These are phyloP conservation scores for Cryptomeria japonica DNA, from an alignment of 75 land plant genomes.

Conservation along the genomic window DNA sequence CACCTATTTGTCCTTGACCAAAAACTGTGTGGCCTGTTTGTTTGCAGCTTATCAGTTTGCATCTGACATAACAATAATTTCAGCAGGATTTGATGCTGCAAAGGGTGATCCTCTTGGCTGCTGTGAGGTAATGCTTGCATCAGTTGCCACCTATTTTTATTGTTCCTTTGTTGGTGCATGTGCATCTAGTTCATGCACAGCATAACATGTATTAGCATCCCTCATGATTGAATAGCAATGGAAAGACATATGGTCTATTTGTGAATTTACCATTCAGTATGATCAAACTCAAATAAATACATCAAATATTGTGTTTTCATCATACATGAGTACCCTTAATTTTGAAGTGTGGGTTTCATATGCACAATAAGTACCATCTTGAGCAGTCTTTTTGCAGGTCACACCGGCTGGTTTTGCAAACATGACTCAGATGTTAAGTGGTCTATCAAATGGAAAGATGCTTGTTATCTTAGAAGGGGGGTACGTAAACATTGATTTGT, in stretches of 20 bases:
- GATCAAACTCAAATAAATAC: neutral
- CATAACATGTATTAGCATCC: neutral
- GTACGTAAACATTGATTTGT: constrained; percentile 30
- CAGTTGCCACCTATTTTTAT: neutral
- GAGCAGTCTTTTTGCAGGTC: constrained; percentile 43
- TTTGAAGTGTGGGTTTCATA: neutral
- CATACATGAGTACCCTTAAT: neutral
- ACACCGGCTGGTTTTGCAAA: constrained; percentile 88
- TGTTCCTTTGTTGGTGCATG: neutral
- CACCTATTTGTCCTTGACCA: neutral
- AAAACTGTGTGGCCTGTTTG: neutral
- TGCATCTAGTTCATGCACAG: neutral
- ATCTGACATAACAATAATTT: constrained; percentile 88
- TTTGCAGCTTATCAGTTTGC: constrained; percentile 69
- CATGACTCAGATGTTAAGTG: constrained; percentile 76
- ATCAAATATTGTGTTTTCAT: neutral
- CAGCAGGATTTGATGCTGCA: constrained; percentile 99
- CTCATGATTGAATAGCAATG: neutral
- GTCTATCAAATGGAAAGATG: constrained; percentile 73
- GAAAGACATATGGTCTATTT: neutral
- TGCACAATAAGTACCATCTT: neutral
- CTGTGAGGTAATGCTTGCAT: constrained; percentile 71
- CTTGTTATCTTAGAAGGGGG: constrained; percentile 97
- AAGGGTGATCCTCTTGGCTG: constrained; percentile 95
- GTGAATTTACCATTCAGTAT: neutral